Evolutionary conservation across 371 early-diverging fungal species (phyloP).

Genomic region (Rhizopus delemar): DNA sequence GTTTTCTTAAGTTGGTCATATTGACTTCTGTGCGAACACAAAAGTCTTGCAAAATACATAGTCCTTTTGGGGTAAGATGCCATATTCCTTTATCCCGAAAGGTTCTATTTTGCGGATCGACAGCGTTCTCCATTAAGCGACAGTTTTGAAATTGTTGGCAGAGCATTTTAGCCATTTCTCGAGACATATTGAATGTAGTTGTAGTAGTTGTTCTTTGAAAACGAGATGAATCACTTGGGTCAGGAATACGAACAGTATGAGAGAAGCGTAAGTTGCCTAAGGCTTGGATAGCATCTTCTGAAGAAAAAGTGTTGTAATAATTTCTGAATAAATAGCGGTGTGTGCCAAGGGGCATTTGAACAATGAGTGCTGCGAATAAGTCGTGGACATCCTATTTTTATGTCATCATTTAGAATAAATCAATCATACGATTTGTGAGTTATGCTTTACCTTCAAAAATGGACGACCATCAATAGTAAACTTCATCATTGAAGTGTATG

Average conservation of each 20-base stretch:
- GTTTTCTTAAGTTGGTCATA: constrained; percentile 29
- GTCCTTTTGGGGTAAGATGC: constrained; percentile 64
- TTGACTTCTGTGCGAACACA: constrained; percentile 48
- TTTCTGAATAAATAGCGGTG: constrained; percentile 59
- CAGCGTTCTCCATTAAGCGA: constrained; percentile 55
- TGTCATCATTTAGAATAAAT: neutral
- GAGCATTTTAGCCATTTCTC: constrained; percentile 65
- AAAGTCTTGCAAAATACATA: constrained; percentile 58
- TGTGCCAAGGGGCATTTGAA: constrained; percentile 57
- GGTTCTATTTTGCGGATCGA: constrained; percentile 51
- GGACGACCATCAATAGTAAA: constrained; percentile 53
- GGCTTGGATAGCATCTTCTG: constrained; percentile 61
- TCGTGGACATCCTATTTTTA: constrained; percentile 60
- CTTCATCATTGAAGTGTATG: constrained; percentile 54
- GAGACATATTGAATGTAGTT: constrained; percentile 64
- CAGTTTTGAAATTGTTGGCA: constrained; percentile 67
- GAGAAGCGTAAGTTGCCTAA: constrained; percentile 57
- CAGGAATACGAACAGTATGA: constrained; percentile 57
- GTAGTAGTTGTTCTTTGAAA: constrained; percentile 57
- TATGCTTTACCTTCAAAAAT: constrained; percentile 37
- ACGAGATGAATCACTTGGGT: constrained; percentile 59
- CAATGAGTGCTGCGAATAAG: constrained; percentile 62
- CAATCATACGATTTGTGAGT: neutral
- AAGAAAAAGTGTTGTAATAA: constrained; percentile 61
- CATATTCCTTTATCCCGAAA: constrained; percentile 59